Percentiles rank a stretch among this genome's conserved stretches.
Evolutionary conservation across 2,329 filamentous ascomycete species (phyloP).

Genomic region (Ophiocordyceps camponoti-saundersi): DNA sequence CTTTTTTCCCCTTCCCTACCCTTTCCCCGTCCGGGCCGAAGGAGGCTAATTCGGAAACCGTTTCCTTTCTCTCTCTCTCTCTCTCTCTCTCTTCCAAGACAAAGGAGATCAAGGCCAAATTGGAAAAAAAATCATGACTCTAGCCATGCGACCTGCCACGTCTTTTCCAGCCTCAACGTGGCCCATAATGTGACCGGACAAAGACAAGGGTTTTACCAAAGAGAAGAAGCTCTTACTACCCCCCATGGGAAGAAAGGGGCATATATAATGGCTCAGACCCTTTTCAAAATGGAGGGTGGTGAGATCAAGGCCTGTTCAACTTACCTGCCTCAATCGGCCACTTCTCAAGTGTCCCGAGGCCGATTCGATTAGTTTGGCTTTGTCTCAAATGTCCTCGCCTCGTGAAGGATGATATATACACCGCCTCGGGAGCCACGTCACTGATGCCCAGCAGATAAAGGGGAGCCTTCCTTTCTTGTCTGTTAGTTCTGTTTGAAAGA

Average conservation of each 20-base stretch:
- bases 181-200: neutral
- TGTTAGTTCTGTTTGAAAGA: neutral
- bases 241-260: too few species aligned
- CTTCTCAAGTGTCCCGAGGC: neutral
- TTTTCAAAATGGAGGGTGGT: neutral
- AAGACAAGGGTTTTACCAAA: neutral
- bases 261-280: neutral
- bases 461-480: neutral
- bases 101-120: too few species aligned
- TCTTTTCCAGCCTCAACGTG: neutral
- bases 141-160: neutral
- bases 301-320: neutral
- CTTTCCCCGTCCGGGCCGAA: too few species aligned
- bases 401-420: neutral
- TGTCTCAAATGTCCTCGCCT: neutral
- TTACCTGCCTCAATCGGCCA: neutral
- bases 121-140: neutral
- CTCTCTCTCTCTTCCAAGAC: too few species aligned
- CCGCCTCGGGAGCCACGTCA: neutral
- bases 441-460: neutral
- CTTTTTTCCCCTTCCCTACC: too few species aligned
- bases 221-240: neutral
- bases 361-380: neutral
- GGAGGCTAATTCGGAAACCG: neutral
- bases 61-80: neutral